Evolutionary conservation across 176 grass and related monocot genomes (phyloP), one percentile per base, ranked within the genome.

Genomic region (Paspalum notatum): DNA sequence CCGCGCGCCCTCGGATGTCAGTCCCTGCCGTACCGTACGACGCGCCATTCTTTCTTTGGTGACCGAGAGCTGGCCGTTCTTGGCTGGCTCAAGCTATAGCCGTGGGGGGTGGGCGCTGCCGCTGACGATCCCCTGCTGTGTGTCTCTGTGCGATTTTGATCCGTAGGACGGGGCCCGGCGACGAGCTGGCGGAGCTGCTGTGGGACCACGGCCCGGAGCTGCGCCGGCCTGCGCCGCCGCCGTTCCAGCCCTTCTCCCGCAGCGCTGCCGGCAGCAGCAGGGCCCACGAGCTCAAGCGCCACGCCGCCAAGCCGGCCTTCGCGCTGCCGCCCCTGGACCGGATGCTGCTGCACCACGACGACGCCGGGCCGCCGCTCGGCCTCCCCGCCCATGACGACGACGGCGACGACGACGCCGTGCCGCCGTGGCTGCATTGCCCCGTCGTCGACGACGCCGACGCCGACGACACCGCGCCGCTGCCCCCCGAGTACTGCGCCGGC

Each of bases 381-480:
- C 58, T 63, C 54, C 37, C 5, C 15, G 74, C 77, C 49, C 46
- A 45, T 8, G 37, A 4, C 39, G 12, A 24, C 15, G 39, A 52
- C 0, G 14, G 44, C 22, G 64, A 62, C 43, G 75, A 74, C 27
- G 70, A 69, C 65, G 66, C 72, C 48, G 83, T 68, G 49, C 88
- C 88, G 49, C 88, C 88, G 50, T 90, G 88, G 88, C 54, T 90
- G 78, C 83, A 86, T 82, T 90, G 70, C 79, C 50, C 78, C 17
- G 43, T 70, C 64, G 39, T 70, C 22, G 82, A 75, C 18, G 69
- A 58, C 63, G 55, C 12, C 57, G 87, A 76, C n/a, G n/a, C 32
- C 64, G 52, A 1, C 26, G 81, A 89, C 57, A 85, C 73, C 21
- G 79, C 83, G n/a, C 83, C 78, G 65, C 66, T 89, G 50, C 77